These are phyloP conservation scores for Fusarium sambucinum DNA, from an alignment of 2,329 filamentous ascomycete genomes.

Conservation along the genomic window DNA sequence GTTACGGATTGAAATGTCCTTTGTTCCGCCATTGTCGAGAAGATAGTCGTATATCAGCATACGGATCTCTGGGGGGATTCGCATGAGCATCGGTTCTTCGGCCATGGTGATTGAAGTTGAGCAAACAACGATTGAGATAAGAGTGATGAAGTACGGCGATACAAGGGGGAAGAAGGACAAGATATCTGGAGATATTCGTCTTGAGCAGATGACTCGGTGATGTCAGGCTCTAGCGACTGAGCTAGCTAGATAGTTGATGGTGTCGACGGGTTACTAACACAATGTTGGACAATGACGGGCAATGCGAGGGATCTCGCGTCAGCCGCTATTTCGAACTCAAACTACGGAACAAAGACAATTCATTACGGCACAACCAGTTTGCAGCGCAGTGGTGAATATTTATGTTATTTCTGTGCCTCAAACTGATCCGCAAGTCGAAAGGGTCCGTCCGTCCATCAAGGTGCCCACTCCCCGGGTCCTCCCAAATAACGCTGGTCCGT, in stretches of 20 bases:
- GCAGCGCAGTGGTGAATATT: conserved; percentile 30
- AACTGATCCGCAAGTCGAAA: conserved; percentile 29
- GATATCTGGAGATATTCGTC: not conserved
- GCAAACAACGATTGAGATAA: not conserved
- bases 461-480: conserved; percentile 40
- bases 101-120: conserved; percentile 30
- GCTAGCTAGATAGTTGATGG: conserved; percentile 3
- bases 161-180: not conserved
- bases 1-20: conserved; percentile 57
- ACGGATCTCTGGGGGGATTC: conserved; percentile 57
- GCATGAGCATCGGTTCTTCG: conserved; percentile 48
- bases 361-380: not conserved
- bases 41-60: conserved; percentile 60
- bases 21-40: conserved; percentile 56
- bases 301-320: conserved; percentile 35
- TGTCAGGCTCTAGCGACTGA: conserved; percentile 24
- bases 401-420: conserved; percentile 28
- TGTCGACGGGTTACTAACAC: conserved; percentile 23
- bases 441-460: conserved; percentile 44
- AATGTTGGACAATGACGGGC: conserved; percentile 28
- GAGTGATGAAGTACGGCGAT: not conserved
- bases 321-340: conserved; percentile 17
- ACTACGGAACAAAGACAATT: conserved; percentile 20
- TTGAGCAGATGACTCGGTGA: conserved; percentile 21
- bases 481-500: conserved; percentile 28